Evolutionary conservation across 2,329 filamentous ascomycete species (phyloP), one percentile per base, ranked within the genome.

Genomic region (Plenodomus lindquistii): DNA sequence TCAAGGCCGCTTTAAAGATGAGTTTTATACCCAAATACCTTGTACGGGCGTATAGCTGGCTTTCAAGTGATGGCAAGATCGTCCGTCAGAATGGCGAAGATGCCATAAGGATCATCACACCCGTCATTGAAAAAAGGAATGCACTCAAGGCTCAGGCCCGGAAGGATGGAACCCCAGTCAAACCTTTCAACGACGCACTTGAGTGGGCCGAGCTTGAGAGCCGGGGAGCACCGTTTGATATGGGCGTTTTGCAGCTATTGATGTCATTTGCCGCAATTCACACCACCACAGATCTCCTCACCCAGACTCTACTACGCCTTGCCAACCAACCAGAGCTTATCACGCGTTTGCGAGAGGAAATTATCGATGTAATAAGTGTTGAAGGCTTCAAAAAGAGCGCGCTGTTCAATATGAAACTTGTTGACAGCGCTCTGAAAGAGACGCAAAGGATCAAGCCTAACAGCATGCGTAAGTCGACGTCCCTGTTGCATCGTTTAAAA

Each of bases 401-500:
- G 3, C 22, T 48, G 1, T 10, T 17, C 1, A 37, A 37, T 1
- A 10, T 40, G 15, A 44, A 27, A 2, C 18, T 48, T 2, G 13
- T 48, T 5, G 37, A 48, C 16, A 44, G 40, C 15, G 17, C 37
- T 2, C 7, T 44, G 5, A 48, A 44, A n/a, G 36, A 44, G 17
- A 5, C 37, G 10, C 40, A 44, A 13, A 17, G 37, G 6, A 19
- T 21, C 0, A 40, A 10, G 0, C 40, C 46, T 2, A 17, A 5
- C 13, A 10, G 36, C 11, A 18, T 18, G 2, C 9, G 40, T 44
- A 35, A 24, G 40, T 31, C 6, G 22, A 24, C 22, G 22, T 24
- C 5, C 22, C 22, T 6, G 5, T 6, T 5, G 22, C 10, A 24
- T 24, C 22, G 10, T 24, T 24, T 5, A 24, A 24, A n/a, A n/a